A percentile compares a stretch with the other conserved stretches of the same genome.
These are phyloP conservation scores for Penicillium chermesinum DNA, from an alignment of 495 filamentous ascomycete genomes.

Conservation along the genomic window DNA sequence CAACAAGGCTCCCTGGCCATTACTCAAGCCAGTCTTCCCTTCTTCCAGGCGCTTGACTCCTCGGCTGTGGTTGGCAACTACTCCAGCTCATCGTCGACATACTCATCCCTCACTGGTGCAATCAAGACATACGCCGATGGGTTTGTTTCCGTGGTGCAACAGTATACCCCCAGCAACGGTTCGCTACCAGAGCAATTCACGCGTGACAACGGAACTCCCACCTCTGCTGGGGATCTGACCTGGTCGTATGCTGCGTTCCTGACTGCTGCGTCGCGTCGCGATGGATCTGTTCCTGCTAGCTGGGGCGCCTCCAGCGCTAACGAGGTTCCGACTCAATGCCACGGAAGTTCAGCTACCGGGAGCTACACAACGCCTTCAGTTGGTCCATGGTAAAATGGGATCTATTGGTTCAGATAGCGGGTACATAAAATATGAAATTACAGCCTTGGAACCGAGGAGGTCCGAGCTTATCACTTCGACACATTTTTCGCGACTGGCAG, in stretches of 20 bases:
- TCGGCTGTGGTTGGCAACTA: constrained; percentile 36
- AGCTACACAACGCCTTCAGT: constrained; percentile 10
- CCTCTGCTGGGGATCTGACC: constrained; percentile 57
- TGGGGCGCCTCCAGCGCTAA: constrained; percentile 13
- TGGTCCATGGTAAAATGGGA: constrained; percentile 6
- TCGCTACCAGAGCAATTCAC: constrained; percentile 58
- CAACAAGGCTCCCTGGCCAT: constrained; percentile 40
- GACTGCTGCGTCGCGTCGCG: constrained; percentile 8
- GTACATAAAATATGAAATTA: too few relatives aligned
- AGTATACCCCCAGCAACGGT: constrained; percentile 49
- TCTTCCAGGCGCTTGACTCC: constrained; percentile 39
- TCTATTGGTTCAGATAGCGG: too few relatives aligned
- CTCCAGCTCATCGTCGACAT: constrained; percentile 29
- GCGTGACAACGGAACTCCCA: constrained; percentile 44
- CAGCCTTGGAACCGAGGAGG: too few relatives aligned
- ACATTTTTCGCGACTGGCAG: too few relatives aligned
- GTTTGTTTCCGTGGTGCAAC: constrained; percentile 41
- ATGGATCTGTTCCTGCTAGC: constrained; percentile 10
- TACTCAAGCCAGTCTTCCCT: constrained; percentile 33
- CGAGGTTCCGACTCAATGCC: constrained; percentile 9
- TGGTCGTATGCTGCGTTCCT: constrained; percentile 46
- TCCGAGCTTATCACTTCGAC: too few relatives aligned
- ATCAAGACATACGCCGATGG: constrained; percentile 47
- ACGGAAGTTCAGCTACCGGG: constrained; percentile 10
- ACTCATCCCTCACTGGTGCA: constrained; percentile 36